Conservation (phyloP, 495 filamentous ascomycete genomes). For the Parathielavia hyrcaniae region DNA sequence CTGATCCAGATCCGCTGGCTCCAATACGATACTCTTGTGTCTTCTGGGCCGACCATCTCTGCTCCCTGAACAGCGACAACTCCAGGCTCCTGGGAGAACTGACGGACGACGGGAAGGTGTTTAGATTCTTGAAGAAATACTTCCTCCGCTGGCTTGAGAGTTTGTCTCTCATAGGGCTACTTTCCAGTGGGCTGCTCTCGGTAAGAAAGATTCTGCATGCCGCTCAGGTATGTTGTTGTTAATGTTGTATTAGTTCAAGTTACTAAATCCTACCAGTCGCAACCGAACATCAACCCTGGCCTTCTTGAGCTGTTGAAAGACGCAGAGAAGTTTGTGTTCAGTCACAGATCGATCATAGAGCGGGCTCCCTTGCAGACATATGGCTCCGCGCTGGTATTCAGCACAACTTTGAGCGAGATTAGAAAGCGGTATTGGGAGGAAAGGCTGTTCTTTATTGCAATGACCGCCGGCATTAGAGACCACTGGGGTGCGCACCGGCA, state of each 20-base stretch:
- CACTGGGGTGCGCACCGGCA: not conserved
- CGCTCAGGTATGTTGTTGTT: not conserved
- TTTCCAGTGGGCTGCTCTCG: not conserved
- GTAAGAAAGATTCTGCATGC: not conserved
- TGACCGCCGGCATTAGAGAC: not conserved
- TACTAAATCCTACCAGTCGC: not conserved
- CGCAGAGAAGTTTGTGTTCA: not conserved
- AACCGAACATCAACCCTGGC: not conserved
- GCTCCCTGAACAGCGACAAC: not conserved
- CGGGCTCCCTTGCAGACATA: not conserved
- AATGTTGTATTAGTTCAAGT: no score
- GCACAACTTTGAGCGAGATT: not conserved
- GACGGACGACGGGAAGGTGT: constrained; percentile 15
- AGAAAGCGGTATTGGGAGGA: not conserved
- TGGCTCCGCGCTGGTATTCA: not conserved
- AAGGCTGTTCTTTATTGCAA: not conserved
- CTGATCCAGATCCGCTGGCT: constrained; percentile 27
- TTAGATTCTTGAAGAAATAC: constrained; percentile 20
- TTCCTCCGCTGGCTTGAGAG: constrained; percentile 32
- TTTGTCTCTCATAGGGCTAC: constrained; percentile 5
- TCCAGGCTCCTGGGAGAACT: not conserved
- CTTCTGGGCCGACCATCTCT: constrained; percentile 31
- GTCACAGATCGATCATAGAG: not conserved
- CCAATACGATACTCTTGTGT: constrained; percentile 32
- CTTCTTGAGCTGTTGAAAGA: not conserved